Percentiles rank a stretch among this genome's conserved stretches.
These are phyloP conservation scores for Diatrype stigma DNA, from an alignment of 2,329 filamentous ascomycete genomes.

Conservation along the genomic window DNA sequence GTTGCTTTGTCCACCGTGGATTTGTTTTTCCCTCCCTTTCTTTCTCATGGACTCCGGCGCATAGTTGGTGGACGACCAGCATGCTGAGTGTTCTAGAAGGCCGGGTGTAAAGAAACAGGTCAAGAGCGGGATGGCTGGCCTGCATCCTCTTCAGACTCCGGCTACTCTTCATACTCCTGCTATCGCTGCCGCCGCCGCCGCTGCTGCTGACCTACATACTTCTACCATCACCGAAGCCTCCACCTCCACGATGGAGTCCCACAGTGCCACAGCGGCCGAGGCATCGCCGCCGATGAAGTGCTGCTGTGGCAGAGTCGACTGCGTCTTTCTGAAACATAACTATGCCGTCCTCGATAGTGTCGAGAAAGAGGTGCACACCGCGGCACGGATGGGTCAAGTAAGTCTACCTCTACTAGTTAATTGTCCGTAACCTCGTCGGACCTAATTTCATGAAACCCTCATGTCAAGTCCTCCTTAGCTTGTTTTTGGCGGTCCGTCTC, in stretches of 20 bases:
- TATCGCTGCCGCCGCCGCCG: slow-evolving; percentile 5
- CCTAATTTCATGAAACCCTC: slow-evolving; percentile 13
- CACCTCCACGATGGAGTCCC: neutral
- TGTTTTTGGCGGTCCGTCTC: neutral
- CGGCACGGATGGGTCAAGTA: slow-evolving; percentile 90
- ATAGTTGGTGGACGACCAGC: slow-evolving; percentile 7
- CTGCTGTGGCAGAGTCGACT: slow-evolving; percentile 81
- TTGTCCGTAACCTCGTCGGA: slow-evolving; percentile 7
- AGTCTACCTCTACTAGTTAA: slow-evolving; percentile 35
- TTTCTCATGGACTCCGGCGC: neutral
- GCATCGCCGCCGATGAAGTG: slow-evolving; percentile 50
- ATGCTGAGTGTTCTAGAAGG: slow-evolving; percentile 14
- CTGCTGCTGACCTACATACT: slow-evolving; percentile 1
- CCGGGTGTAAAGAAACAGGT: slow-evolving; percentile 11
- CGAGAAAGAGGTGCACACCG: slow-evolving; percentile 82
- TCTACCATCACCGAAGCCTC: slow-evolving; percentile 2
- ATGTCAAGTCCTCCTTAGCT: neutral
- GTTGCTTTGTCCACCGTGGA: neutral
- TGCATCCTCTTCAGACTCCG: slow-evolving; percentile 2
- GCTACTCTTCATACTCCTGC: slow-evolving; percentile 4
- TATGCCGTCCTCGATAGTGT: slow-evolving; percentile 71
- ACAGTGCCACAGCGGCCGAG: slow-evolving; percentile 13
- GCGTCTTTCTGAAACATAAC: slow-evolving; percentile 78
- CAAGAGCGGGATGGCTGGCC: slow-evolving; percentile 14
- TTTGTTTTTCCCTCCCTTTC: neutral